Evolutionary conservation across 306 rosid genomes (phyloP).

Genomic region (Ormosia emarginata): DNA sequence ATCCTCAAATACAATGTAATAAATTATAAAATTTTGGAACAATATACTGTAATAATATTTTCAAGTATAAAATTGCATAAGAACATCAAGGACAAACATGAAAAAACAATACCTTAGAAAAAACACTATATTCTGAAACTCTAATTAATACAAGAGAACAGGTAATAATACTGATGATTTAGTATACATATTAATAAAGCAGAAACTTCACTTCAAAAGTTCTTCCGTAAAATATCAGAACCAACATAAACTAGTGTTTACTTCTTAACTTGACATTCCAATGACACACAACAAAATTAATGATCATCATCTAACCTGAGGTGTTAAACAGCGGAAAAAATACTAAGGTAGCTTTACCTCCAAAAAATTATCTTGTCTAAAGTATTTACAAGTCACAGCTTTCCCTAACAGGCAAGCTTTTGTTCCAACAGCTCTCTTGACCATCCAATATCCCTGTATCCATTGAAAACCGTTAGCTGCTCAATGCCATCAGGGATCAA

Average conservation of each 20-base stretch:
- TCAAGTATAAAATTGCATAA: background rate
- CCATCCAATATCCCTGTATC: conserved; percentile 98
- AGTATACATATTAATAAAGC: background rate
- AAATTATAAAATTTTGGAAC: background rate
- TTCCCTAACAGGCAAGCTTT: conserved; percentile 97
- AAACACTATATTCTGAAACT: background rate
- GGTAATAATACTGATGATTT: background rate
- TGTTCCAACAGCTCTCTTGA: conserved; percentile 98
- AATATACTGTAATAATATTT: background rate
- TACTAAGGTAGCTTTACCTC: conserved; percentile 56
- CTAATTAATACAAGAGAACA: background rate
- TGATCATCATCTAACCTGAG: conserved; percentile 7
- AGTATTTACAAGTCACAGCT: conserved; percentile 89
- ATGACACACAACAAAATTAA: background rate
- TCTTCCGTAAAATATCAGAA: background rate
- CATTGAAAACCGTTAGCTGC: conserved; percentile 33
- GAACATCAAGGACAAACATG: background rate
- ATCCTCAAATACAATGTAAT: background rate
- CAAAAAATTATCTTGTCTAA: conserved; percentile 80
- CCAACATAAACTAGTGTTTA: background rate
- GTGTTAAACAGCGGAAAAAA: background rate
- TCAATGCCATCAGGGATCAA: conserved; percentile 12
- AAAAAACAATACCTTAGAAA: background rate
- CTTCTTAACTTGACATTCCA: background rate
- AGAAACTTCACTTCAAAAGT: background rate